Base-by-base conservation (phyloP, 1,139 yeast species). In the Candida sp. region DNA sequence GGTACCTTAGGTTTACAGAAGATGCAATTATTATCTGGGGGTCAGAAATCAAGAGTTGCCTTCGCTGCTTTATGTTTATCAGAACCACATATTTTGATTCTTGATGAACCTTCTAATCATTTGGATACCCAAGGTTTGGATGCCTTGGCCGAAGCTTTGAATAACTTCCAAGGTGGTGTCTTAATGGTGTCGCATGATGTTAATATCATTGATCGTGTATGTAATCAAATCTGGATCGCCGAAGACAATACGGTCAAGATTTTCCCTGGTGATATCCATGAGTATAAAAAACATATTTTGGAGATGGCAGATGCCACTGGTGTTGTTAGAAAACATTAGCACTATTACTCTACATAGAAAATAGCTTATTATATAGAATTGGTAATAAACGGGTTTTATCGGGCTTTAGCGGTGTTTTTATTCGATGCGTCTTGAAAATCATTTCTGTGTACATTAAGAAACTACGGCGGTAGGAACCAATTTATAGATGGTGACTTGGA, bases 71-170 rank as follows among this genome's bases (percentile, higher is more conserved):
- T 93, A 52, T 90, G 98, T 68, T 74, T 93, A 58, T 79, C 80
- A 51, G 85, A 85, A 51, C 99, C 99, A n/a, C 99, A 93, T 62
- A 82, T 93, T 39, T 75, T 93, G 56, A 82, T 93, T 60, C 74
- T 93, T 54, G 99, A 93, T 74, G 99, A 95, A 77, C 99, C 99
- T 67, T 89, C 98, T 7, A 93, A 93, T 71, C 99, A 93, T 68
- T 82, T 93, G 79, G 99, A 93, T 84, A 91, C 97, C 12, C 87
- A 95, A 42, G 99, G 98, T 79, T 75, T 93, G 59, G 99, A 93
- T 65, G 98, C 99, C 0, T 76, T 93, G 51, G 84, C 95, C 5
- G 95, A 86, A 35, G 98, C 98, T 1, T 75, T 93, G 58, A 82
- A 77, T 52, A 82, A 81, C 50, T 93, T 91, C 75, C 80, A 88